Evolutionary conservation across 2,329 filamentous ascomycete genomes (phyloP).

Genomic region (Calonectria pseudoturangicola): DNA sequence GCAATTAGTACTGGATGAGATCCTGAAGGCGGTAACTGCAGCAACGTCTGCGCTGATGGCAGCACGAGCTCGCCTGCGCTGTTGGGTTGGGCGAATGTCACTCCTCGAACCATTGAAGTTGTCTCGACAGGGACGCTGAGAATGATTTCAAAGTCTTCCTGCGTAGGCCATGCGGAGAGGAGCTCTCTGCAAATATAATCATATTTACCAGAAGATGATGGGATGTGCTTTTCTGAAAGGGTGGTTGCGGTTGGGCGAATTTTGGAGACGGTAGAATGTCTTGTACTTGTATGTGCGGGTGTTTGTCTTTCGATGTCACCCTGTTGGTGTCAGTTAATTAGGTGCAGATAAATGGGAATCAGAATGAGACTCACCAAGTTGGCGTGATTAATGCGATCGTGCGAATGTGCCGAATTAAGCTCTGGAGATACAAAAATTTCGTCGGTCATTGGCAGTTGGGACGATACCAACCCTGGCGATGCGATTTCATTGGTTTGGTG

Average conservation of each 20-base stretch:
- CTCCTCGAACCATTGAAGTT: slow-evolving; percentile 59
- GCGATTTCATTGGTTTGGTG: neutral
- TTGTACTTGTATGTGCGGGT: neutral
- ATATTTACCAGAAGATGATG: slow-evolving; percentile 30
- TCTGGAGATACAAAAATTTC: no score
- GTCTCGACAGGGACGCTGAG: slow-evolving; percentile 54
- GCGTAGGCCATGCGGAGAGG: slow-evolving; percentile 61
- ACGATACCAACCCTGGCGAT: neutral
- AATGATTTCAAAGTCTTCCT: slow-evolving; percentile 62
- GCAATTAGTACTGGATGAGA: slow-evolving; percentile 66
- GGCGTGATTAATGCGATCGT: neutral
- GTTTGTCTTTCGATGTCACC: neutral
- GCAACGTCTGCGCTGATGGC: slow-evolving; percentile 55
- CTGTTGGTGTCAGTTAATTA: neutral
- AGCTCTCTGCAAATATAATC: slow-evolving; percentile 57
- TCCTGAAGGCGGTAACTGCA: slow-evolving; percentile 50
- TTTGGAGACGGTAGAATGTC: no score
- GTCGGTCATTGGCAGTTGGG: neutral
- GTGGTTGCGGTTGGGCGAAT: neutral
- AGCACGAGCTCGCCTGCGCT: slow-evolving; percentile 39
- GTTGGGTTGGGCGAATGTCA: slow-evolving; percentile 50
- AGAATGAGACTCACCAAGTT: neutral
- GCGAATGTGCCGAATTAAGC: neutral
- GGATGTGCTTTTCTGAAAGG: neutral
- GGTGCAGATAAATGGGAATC: neutral